Evolutionary conservation across 352 stramenopile species (phyloP).

Genomic region (Peronospora belbahrii): DNA sequence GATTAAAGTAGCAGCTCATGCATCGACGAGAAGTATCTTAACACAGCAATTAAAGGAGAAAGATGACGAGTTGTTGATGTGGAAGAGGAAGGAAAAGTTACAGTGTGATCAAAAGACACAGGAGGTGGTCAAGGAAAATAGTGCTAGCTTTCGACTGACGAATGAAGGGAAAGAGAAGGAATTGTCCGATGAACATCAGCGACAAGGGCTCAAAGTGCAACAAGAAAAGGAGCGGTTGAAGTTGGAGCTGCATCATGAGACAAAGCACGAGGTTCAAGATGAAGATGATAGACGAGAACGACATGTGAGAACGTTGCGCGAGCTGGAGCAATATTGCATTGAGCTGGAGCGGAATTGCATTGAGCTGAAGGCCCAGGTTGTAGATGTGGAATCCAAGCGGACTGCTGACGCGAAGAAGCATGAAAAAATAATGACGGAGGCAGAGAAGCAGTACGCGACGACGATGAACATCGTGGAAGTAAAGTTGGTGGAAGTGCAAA

Average conservation of each 20-base stretch:
- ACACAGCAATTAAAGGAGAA: slow-evolving; percentile 25
- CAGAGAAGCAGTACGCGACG: background rate
- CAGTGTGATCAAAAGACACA: slow-evolving; percentile 8
- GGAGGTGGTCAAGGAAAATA: slow-evolving; percentile 3
- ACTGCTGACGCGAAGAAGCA: slow-evolving; percentile 1
- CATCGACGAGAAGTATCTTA: slow-evolving; percentile 21
- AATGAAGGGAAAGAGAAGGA: slow-evolving; percentile 1
- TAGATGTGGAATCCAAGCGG: slow-evolving; percentile 1
- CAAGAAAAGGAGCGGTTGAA: slow-evolving; percentile 7
- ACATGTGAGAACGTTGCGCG: background rate
- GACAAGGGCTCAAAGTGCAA: slow-evolving; percentile 7
- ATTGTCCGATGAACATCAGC: background rate
- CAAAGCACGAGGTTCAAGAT: slow-evolving; percentile 4
- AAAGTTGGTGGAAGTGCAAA: background rate
- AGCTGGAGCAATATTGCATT: slow-evolving; percentile 5
- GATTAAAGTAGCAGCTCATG: slow-evolving; percentile 14
- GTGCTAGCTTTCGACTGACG: background rate
- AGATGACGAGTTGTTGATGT: slow-evolving; percentile 6
- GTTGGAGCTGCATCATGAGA: slow-evolving; percentile 10
- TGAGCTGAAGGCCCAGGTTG: slow-evolving; percentile 2
- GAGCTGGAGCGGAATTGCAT: slow-evolving; percentile 7
- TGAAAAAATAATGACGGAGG: background rate
- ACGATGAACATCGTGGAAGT: background rate
- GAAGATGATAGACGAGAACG: slow-evolving; percentile 1
- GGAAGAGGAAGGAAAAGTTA: slow-evolving; percentile 3